These are phyloP conservation scores for Penicillium lagena DNA, from an alignment of 495 filamentous ascomycete genomes.

Conservation along the genomic window DNA sequence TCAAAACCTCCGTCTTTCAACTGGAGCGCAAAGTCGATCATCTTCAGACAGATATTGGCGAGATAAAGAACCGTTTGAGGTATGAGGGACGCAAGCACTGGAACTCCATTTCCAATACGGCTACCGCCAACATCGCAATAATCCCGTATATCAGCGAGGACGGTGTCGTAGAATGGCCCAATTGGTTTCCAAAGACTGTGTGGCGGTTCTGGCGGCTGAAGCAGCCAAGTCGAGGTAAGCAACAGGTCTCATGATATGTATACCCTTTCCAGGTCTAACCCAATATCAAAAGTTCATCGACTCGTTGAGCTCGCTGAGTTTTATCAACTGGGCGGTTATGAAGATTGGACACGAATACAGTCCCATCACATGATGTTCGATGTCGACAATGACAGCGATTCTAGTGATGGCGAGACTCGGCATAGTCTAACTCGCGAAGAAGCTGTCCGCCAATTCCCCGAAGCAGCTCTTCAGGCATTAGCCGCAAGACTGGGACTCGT, in stretches of 20 bases:
- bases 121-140: slow-evolving; percentile 31
- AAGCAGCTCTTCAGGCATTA: slow-evolving; percentile 35
- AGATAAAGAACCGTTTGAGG: slow-evolving; percentile 12
- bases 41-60: slow-evolving; percentile 25
- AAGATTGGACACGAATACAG: slow-evolving; percentile 33
- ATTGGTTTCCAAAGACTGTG: slow-evolving; percentile 34
- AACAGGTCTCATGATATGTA: not conserved
- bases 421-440: slow-evolving; percentile 25
- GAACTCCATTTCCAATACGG: slow-evolving; percentile 34
- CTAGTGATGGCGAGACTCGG: slow-evolving; percentile 19
- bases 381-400: slow-evolving; percentile 33
- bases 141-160: slow-evolving; percentile 30
- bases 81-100: slow-evolving; percentile 32
- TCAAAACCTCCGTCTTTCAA: no score
- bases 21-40: slow-evolving; percentile 32
- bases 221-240: slow-evolving; percentile 38
- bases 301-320: slow-evolving; percentile 37
- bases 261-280: not conserved
- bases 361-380: slow-evolving; percentile 19
- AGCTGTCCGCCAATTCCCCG: slow-evolving; percentile 29
- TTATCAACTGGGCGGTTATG: slow-evolving; percentile 33
- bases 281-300: slow-evolving; percentile 28
- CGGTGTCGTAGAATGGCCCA: slow-evolving; percentile 29
- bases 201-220: slow-evolving; percentile 41
- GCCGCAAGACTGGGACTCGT: slow-evolving; percentile 34